A percentile compares a stretch with the other conserved stretches of the same genome.
These are phyloP conservation scores for Colletotrichum aenigma DNA, from an alignment of 2,329 filamentous ascomycete species.

Conservation along the genomic window DNA sequence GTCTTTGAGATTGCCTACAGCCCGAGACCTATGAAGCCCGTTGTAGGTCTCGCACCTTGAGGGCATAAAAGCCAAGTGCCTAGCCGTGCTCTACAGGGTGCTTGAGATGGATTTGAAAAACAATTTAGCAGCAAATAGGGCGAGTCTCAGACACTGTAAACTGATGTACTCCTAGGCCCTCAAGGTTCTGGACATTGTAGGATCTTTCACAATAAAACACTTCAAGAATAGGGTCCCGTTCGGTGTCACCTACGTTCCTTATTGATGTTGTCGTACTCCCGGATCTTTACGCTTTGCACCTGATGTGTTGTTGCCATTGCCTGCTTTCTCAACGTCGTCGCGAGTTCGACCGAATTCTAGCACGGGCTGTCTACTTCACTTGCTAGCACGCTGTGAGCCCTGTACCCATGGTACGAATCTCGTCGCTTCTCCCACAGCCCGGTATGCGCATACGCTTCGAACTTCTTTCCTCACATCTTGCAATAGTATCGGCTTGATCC, in stretches of 20 bases:
- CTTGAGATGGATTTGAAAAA: neutral
- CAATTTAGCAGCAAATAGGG: neutral
- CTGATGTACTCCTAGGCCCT: neutral
- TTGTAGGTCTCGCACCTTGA: neutral
- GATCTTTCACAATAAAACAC: neutral
- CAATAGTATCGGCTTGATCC: neutral
- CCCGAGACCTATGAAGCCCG: neutral
- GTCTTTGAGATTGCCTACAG: neutral
- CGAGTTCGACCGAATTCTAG: neutral
- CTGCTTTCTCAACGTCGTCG: neutral
- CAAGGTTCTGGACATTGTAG: neutral
- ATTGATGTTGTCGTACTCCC: neutral
- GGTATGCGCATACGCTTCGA: neutral
- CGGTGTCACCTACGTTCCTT: neutral
- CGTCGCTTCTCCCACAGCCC: neutral
- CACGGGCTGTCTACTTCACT: neutral
- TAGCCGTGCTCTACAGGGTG: neutral
- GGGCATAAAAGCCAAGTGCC: neutral
- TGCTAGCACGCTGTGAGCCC: neutral
- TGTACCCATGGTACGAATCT: neutral
- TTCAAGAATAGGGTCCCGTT: neutral
- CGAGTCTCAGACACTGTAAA: neutral
- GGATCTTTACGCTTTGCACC: neutral
- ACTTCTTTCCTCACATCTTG: accelerated
- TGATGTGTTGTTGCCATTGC: neutral